Percentiles rank a stretch among this genome's conserved stretches.
Evolutionary conservation across 805 yeast genomes (phyloP).

Genomic region (Jamesozyma jinghongensis): DNA sequence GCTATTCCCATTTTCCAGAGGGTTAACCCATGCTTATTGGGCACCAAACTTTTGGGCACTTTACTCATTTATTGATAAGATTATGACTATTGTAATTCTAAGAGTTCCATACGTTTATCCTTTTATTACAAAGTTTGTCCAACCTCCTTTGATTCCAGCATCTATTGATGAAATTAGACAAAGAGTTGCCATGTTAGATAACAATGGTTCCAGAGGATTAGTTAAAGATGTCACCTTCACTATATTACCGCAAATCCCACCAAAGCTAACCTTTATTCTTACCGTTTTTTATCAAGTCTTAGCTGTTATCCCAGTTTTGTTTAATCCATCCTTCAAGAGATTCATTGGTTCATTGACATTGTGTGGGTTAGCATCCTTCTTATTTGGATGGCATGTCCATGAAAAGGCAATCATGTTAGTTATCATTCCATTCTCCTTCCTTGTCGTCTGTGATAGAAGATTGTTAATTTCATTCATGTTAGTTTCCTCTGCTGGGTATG

Average conservation of each 20-base stretch:
- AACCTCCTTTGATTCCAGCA: conserved; percentile 29
- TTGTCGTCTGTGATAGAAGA: conserved; percentile 62
- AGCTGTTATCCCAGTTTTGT: conserved; percentile 60
- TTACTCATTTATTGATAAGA: conserved; percentile 73
- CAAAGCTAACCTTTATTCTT: conserved; percentile 63
- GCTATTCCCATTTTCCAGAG: conserved; percentile 88
- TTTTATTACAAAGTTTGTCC: conserved; percentile 31
- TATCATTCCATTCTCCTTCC: conserved; percentile 77
- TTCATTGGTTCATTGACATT: conserved; percentile 78
- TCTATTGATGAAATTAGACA: conserved; percentile 25
- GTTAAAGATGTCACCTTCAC: conserved; percentile 86
- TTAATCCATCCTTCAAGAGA: conserved; percentile 65
- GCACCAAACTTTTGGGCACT: conserved; percentile 98
- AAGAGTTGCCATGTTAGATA: conserved; percentile 23
- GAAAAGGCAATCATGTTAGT: conserved; percentile 92
- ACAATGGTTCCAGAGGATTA: conserved; percentile 67
- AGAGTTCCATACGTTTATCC: conserved; percentile 38
- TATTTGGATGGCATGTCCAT: conserved; percentile 99
- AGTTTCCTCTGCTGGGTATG: conserved; percentile 70
- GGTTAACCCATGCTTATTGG: conserved; percentile 97
- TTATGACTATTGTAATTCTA: conserved; percentile 38
- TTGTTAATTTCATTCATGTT: conserved; percentile 63
- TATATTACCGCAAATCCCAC: conserved; percentile 72
- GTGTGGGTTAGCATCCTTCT: conserved; percentile 83
- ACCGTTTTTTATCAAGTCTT: conserved; percentile 79